Evolutionary conservation across 768 basidiomycete species (phyloP).

Genomic region (Trametes gibbosa): DNA sequence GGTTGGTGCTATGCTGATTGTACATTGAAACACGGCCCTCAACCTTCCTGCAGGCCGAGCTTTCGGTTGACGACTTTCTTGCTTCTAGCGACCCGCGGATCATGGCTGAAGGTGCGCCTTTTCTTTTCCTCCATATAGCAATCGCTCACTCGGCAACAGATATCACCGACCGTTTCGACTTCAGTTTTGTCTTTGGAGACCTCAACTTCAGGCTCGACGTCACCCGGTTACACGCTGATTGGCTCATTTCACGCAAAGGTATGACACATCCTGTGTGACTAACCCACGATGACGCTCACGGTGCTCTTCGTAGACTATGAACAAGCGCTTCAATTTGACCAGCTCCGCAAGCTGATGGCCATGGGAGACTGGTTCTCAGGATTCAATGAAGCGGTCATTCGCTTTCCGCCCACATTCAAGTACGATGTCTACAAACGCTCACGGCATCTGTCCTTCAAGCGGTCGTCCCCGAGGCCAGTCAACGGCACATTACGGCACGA

Average conservation of each 20-base stretch:
- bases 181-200: constrained; percentile 86
- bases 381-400: constrained; percentile 75
- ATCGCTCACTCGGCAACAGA: constrained; percentile 40
- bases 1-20: constrained; percentile 34
- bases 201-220: constrained; percentile 90
- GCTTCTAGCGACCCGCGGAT: constrained; percentile 58
- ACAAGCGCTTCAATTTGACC: constrained; percentile 89
- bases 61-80: constrained; percentile 78
- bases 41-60: constrained; percentile 51
- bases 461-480: neutral
- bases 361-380: constrained; percentile 67
- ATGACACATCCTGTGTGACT: neutral
- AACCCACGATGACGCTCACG: neutral
- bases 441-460: constrained; percentile 15
- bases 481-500: constrained; percentile 22
- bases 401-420: constrained; percentile 94
- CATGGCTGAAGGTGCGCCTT: constrained; percentile 61
- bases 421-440: constrained; percentile 70
- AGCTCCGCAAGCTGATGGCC: constrained; percentile 75
- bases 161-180: constrained; percentile 85
- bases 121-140: neutral
- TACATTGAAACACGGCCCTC: neutral
- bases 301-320: constrained; percentile 59
- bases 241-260: constrained; percentile 85
- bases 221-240: constrained; percentile 89